A percentile compares a stretch with the other conserved stretches of the same genome.
Conservation (phyloP, 2,329 filamentous ascomycete species). For the Kalmusia sp. region DNA sequence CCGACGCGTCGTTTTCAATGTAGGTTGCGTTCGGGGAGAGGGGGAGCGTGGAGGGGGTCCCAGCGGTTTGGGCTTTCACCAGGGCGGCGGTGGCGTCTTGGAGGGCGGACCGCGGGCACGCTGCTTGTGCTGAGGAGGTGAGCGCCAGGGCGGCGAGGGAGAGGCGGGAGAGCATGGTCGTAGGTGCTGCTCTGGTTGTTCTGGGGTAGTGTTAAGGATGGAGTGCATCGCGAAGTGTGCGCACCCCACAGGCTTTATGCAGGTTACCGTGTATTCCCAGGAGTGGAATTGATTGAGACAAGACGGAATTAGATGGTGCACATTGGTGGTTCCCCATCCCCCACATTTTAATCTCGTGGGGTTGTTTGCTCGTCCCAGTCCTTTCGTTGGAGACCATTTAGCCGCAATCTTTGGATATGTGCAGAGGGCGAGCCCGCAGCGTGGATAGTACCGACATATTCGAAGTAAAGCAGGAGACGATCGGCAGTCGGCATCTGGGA, state of each 20-base stretch:
- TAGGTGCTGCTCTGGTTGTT: neutral
- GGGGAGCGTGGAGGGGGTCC: conserved; percentile 16
- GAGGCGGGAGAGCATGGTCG: neutral
- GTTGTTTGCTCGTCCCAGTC: neutral
- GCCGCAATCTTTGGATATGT: neutral
- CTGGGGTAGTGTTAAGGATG: neutral
- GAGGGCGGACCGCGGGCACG: conserved; percentile 23
- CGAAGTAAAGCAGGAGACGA: neutral
- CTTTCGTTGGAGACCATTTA: neutral
- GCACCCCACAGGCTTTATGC: neutral
- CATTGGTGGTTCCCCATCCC: neutral
- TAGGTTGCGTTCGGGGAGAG: conserved; percentile 18
- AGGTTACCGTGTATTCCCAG: neutral
- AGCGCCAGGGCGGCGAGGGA: conserved; percentile 1
- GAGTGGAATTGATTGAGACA: neutral
- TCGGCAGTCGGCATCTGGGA: conserved; percentile 2
- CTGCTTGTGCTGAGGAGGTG: conserved; percentile 15
- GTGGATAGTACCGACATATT: neutral
- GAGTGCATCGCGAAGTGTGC: neutral
- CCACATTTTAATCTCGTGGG: neutral
- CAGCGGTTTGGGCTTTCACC: conserved; percentile 23
- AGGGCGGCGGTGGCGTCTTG: conserved; percentile 19
- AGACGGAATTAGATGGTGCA: neutral
- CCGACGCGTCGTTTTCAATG: conserved; percentile 22
- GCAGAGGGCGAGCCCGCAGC: neutral